phyloP scores from a whole-genome alignment of 306 rosid species.

The Vigna mungo region DNA sequence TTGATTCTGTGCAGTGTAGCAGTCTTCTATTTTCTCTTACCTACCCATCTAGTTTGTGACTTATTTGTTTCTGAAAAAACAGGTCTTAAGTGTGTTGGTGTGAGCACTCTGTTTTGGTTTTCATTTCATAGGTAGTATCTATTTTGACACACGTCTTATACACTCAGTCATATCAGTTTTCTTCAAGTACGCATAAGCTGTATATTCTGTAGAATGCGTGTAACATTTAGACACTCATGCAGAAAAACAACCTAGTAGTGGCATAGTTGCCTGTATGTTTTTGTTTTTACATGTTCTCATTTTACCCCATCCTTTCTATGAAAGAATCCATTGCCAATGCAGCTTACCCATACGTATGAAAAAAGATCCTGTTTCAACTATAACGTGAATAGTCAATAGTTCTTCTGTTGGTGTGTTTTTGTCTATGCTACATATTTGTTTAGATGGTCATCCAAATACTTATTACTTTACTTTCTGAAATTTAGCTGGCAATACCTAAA shows the following conservation, averaged over 20 bases:
- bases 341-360: background rate
- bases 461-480: conserved; percentile 8
- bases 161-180: background rate
- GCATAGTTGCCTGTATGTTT: background rate
- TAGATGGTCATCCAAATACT: conserved; percentile 10
- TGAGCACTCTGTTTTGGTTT: background rate
- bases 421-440: conserved; percentile 14
- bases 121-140: background rate
- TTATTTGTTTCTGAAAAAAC: background rate
- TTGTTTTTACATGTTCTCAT: conserved; percentile 30
- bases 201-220: background rate
- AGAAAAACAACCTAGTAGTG: background rate
- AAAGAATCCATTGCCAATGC: background rate
- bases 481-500: background rate
- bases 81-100: background rate
- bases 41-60: background rate
- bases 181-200: background rate
- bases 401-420: background rate
- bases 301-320: background rate
- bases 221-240: background rate
- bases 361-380: background rate
- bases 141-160: background rate
- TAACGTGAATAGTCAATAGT: conserved; percentile 4
- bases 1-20: background rate
- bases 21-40: background rate